Base-by-base conservation (phyloP, 768 basidiomycete species). In the Crassisporium funariophilum region DNA sequence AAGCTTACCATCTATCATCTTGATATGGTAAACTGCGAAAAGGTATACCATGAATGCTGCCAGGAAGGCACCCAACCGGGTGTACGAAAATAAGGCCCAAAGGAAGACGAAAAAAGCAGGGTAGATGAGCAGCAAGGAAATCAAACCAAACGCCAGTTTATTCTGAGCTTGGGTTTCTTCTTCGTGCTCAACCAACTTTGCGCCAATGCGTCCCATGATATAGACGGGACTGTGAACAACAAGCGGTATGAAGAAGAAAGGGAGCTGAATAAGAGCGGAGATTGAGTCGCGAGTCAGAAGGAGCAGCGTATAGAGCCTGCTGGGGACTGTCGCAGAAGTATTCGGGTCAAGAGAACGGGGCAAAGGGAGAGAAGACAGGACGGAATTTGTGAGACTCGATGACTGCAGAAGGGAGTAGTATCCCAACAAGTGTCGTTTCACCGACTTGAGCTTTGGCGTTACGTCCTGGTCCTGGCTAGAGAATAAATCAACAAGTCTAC, bases 91-190 rank as follows among this genome's bases (percentile, higher is more conserved):
- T 33, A 93, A 62, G 11, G 86, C 83, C 93, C 94, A 99, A 5
- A 95, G 67, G 50, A 82, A 77, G 61, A 91, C 82, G 72, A 98
- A 98, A 24, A 85, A 68, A n/a, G 83, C 63, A 16, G 91, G 85
- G 71, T 98, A 97, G 34, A 88, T 84, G 53, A 83, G 60, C 44
- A 91, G 59, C 47, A 88, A 67, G 29, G 88, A 80, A 43, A 97
- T 65, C 25, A 95, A 58, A 1, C 93, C 93, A 57, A 95, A 86
- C 10, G 89, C 84, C 35, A 97, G 82, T 75, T 99, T 99, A 74
- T 92, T 98, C 75, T 98, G 95, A 35, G 95, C 97, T 65, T 91
- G 87, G 9, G 91, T 88, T 65, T 98, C 95, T 65, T 98, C 87
- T 63, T 98, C 94, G 50, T 92, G 82, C 58, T 88, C 78, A 25